Evolutionary conservation across 2,329 filamentous ascomycete genomes (phyloP).

Genomic region (Cordyceps cateniannulata): DNA sequence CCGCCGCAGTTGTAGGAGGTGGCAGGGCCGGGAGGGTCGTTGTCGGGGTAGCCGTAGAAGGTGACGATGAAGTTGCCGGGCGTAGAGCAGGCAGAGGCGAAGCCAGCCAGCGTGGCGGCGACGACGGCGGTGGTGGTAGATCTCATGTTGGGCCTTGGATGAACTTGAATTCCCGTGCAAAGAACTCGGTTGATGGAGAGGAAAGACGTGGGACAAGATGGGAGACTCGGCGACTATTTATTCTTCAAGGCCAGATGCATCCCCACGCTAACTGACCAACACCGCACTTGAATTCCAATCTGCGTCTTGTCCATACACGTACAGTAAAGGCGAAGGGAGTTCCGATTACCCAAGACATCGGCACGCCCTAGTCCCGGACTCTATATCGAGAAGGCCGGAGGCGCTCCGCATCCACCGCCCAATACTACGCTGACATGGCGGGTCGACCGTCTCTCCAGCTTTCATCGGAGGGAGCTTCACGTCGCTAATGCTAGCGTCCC

Average conservation of each 20-base stretch:
- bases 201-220: background rate
- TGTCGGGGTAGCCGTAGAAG: slow-evolving; percentile 19
- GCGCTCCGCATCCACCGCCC: background rate
- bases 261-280: background rate
- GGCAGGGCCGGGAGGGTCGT: slow-evolving; percentile 16
- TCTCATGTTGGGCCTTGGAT: slow-evolving; percentile 14
- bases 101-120: slow-evolving; percentile 13
- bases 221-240: background rate
- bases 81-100: slow-evolving; percentile 16
- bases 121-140: slow-evolving; percentile 14
- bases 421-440: slow-evolving; percentile 13
- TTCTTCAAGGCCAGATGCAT: background rate
- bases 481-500: background rate
- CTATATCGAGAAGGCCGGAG: background rate
- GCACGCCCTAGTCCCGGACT: background rate
- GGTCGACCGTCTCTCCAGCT: background rate
- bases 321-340: background rate
- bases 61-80: slow-evolving; percentile 17
- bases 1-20: slow-evolving; percentile 17
- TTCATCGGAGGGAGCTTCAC: background rate
- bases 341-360: background rate
- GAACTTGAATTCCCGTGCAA: background rate
- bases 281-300: background rate
- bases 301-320: background rate
- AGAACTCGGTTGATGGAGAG: background rate